These are phyloP conservation scores for Aureobasidium lini DNA, from an alignment of 2,329 filamentous ascomycete genomes.

Conservation along the genomic window DNA sequence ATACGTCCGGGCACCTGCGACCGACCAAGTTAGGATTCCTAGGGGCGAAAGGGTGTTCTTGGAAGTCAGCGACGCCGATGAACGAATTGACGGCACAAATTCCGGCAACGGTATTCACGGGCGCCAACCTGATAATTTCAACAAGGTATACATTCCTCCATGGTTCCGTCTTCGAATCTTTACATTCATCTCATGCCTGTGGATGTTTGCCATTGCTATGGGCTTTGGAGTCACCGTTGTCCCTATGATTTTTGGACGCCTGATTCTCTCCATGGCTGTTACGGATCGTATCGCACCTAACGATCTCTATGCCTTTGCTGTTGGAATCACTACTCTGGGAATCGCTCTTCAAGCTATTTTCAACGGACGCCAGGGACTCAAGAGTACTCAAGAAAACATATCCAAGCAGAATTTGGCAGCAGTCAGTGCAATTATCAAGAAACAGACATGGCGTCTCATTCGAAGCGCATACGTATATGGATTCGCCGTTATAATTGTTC, in stretches of 20 bases:
- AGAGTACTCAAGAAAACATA: slow-evolving; percentile 17
- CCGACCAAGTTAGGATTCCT: slow-evolving; percentile 88
- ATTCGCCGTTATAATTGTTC: slow-evolving; percentile 70
- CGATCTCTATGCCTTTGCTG: slow-evolving; percentile 92
- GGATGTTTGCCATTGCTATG: slow-evolving; percentile 84
- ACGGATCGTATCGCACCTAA: slow-evolving; percentile 70
- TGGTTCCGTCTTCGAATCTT: slow-evolving; percentile 73
- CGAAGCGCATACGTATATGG: slow-evolving; percentile 66
- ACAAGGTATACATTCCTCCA: slow-evolving; percentile 66
- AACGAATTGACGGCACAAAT: slow-evolving; percentile 50
- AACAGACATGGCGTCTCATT: slow-evolving; percentile 29
- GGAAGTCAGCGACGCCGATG: slow-evolving; percentile 61
- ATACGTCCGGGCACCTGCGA: slow-evolving; percentile 88
- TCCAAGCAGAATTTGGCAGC: slow-evolving; percentile 19
- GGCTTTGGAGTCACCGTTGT: slow-evolving; percentile 80
- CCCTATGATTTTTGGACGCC: slow-evolving; percentile 76
- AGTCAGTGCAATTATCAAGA: slow-evolving; percentile 20
- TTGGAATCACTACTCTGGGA: slow-evolving; percentile 77
- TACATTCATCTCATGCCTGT: slow-evolving; percentile 81
- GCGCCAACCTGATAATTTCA: slow-evolving; percentile 39
- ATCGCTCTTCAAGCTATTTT: slow-evolving; percentile 51
- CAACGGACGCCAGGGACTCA: slow-evolving; percentile 17
- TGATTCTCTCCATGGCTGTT: slow-evolving; percentile 65
- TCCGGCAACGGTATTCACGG: slow-evolving; percentile 27
- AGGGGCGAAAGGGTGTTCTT: slow-evolving; percentile 78